Base-by-base conservation (phyloP, 805 yeast genomes). In the Ogataea corticis region DNA sequence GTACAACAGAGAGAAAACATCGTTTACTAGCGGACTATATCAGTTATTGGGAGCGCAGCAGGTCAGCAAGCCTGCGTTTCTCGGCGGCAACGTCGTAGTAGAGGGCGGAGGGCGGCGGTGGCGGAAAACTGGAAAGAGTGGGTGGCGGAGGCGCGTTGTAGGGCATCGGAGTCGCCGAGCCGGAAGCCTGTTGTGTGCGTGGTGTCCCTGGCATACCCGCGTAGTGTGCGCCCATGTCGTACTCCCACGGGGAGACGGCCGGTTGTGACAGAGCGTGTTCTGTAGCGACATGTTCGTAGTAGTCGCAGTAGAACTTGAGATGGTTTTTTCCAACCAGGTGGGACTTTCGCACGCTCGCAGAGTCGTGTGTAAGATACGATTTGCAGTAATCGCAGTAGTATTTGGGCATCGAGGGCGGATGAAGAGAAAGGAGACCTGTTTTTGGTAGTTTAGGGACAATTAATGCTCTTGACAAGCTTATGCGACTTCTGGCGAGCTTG, bases 301-400 rank as follows among this genome's bases (percentile, higher is more conserved):
- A 88, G 45, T 84, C 85, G 48, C 89, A 81, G 41, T 85, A 86
- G 43, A 77, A 72, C 49, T 77, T 75, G 34, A 86, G 70, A 64
- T 89, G 97, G 63, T 86, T 83, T 55, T 78, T 80, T 9, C 97
- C 97, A 32, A 76, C 69, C 33, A 86, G 63, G 65, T 89, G 97
- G 33, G 89, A 82, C 58, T 85, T 83, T 17, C 96, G 68, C 44
- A 89, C 96, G 67, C 94, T 85, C 56, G 80, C 71, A n/a, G 94
- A 85, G 65, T 88, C 96, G 62, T 89, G 96, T 1, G 96, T 89
- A 46, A 90, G 69, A 56, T 85, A 84, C 15, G 89, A 80, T 59
- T 81, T 81, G 62, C 96, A 89, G 62, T 88, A 89, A 55, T 85
- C 94, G 65, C 96, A 89, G 67, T 83, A 85, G 63, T 83, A 86